Evolutionary conservation across 108 stramenopile genomes (phyloP).

Genomic region (Epithemia pelagica): DNA sequence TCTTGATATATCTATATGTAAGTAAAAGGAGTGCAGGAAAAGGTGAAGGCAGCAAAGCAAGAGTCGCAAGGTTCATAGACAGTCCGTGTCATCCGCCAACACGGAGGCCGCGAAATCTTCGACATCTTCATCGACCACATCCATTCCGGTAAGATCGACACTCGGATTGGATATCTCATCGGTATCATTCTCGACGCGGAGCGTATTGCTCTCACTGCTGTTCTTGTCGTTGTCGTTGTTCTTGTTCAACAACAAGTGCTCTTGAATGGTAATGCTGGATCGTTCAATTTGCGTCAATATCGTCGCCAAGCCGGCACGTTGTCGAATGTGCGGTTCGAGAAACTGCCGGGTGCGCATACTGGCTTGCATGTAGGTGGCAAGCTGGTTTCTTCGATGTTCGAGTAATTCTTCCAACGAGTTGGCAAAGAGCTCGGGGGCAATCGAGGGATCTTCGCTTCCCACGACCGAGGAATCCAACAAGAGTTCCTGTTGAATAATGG

Average conservation of each 20-base stretch:
- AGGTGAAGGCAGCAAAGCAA: no score
- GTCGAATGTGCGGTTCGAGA: not conserved
- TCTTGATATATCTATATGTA: no score
- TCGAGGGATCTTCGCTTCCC: not conserved
- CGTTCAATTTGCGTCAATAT: not conserved
- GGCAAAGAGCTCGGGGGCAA: not conserved
- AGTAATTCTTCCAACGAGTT: not conserved
- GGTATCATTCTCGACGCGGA: not conserved
- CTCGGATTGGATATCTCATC: not conserved
- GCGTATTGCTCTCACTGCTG: not conserved
- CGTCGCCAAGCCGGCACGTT: not conserved
- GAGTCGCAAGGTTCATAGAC: no score
- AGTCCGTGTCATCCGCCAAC: not conserved
- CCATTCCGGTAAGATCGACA: not conserved
- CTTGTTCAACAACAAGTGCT: not conserved
- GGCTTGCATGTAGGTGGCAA: not conserved
- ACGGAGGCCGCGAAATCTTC: not conserved
- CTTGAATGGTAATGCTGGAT: not conserved
- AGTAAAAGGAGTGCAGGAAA: no score
- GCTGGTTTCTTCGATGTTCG: not conserved
- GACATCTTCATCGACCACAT: not conserved
- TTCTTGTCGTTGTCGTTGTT: not conserved
- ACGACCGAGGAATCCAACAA: not conserved
- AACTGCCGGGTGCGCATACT: not conserved
- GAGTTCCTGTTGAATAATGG: not conserved